Evolutionary conservation across 164 flowering plant genomes (phyloP).

Genomic region (Cinnamomum micranthum): DNA sequence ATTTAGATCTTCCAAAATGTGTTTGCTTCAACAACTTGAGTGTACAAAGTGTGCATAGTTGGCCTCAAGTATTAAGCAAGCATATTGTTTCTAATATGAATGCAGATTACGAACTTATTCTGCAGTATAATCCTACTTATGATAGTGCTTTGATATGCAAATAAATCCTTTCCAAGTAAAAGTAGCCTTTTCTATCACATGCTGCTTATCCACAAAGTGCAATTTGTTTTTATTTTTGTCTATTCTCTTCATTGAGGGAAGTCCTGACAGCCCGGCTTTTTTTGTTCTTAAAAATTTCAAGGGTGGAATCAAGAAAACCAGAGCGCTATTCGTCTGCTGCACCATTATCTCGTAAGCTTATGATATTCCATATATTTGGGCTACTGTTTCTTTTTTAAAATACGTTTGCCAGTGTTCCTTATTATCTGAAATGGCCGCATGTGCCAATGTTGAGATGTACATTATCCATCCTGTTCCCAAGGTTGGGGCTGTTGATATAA

Average conservation of each 20-base stretch:
- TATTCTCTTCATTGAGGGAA: too few relatives aligned
- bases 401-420: neutral
- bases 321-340: conserved; percentile 99
- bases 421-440: neutral
- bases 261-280: neutral
- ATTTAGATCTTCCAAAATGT: too few relatives aligned
- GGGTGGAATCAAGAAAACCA: conserved; percentile 98
- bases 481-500: neutral
- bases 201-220: neutral
- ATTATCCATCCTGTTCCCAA: neutral
- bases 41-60: too few relatives aligned
- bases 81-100: too few relatives aligned
- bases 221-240: neutral
- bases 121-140: too few relatives aligned
- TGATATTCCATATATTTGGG: neutral
- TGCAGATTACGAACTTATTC: too few relatives aligned
- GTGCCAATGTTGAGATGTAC: neutral
- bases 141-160: neutral
- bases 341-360: conserved; percentile 72
- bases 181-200: too few relatives aligned
- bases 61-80: too few relatives aligned
- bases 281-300: conserved; percentile 10
- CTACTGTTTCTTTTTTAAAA: neutral
- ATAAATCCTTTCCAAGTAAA: neutral
- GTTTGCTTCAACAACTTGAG: too few relatives aligned